Evolutionary conservation across 2,329 filamentous ascomycete species (phyloP).

Genomic region (Pseudogymnoascus sp.): DNA sequence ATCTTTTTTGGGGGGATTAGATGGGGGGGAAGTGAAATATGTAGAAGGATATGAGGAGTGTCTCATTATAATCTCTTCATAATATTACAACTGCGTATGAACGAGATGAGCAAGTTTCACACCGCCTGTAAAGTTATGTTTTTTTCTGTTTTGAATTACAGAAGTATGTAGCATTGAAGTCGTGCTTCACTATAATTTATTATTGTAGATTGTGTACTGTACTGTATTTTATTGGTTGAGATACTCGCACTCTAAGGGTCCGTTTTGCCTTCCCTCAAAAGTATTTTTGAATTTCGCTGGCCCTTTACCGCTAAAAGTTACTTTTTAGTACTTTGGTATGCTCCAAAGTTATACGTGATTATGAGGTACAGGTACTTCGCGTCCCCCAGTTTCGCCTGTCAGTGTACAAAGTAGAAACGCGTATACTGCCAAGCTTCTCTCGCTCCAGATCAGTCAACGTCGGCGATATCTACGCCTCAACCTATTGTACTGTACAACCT

Average conservation of each 20-base stretch:
- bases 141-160: slow-evolving; percentile 5
- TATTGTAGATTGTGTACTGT: neutral
- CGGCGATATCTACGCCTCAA: neutral
- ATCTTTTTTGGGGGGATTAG: neutral
- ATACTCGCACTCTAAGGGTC: neutral
- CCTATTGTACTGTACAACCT: neutral
- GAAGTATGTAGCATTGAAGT: neutral
- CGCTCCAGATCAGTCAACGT: slow-evolving; percentile 4
- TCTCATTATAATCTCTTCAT: slow-evolving; percentile 8
- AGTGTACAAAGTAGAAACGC: neutral
- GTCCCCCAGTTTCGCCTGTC: neutral
- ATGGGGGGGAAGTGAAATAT: neutral
- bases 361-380: neutral
- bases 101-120: slow-evolving; percentile 6
- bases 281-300: neutral
- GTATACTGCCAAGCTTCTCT: neutral
- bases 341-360: neutral
- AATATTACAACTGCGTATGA: neutral
- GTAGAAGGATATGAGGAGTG: slow-evolving; percentile 2
- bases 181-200: neutral
- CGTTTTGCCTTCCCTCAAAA: neutral
- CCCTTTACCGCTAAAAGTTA: neutral
- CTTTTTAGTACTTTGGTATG: neutral
- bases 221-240: slow-evolving; percentile 3
- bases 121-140: neutral